Evolutionary conservation across 2,329 filamentous ascomycete species (phyloP), one percentile per base, ranked within the genome.

Genomic region (Fusarium zealandicum): DNA sequence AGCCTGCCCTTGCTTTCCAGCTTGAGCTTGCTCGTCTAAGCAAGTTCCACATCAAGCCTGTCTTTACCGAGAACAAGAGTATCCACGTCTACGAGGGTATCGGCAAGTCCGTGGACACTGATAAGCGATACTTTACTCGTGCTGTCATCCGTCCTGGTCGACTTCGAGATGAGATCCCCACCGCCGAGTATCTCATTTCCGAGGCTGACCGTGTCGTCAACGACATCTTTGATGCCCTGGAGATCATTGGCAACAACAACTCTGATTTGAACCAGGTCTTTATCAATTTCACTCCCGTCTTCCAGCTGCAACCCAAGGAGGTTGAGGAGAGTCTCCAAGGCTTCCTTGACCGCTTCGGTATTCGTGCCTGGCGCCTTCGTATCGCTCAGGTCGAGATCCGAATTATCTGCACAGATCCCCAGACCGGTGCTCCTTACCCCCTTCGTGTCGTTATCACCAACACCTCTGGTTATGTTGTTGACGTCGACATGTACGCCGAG

Each of bases 261-360:
- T 96, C 95, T 44, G 95, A 99, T 82, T 84, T 99, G 72, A 99
- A 99, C 82, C 95, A 99, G 80, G 95, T 99, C 83, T 99, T 99
- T 82, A 95, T 99, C 83, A 98, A 99, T 84, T 99, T 99, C 80
- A 95, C 92, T 0, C 92, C 93, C 9, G 90, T 97, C 54, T 98
- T 99, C 87, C 91, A 92, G 73, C 86, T 99, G 41, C 83, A 92
- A 70, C 93, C 95, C 4, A 80, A 86, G 54, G 92, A 97, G 78
- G 92, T 99, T 13, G 92, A 98, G 78, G 86, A 96, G 75, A 93
- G 92, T 25, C 86, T 99, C 18, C 92, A 90, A 70, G 93, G 93
- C 50, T 99, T 99, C 86, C 81, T 99, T 65, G 95, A 98, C 70
- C 91, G 95, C 60, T 99, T 98, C 70, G 95, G 95, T 65, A 89